Percentiles rank a stretch among this genome's conserved stretches.
Conservation (phyloP, 768 basidiomycete genomes). For the Arthromyces matolae region DNA sequence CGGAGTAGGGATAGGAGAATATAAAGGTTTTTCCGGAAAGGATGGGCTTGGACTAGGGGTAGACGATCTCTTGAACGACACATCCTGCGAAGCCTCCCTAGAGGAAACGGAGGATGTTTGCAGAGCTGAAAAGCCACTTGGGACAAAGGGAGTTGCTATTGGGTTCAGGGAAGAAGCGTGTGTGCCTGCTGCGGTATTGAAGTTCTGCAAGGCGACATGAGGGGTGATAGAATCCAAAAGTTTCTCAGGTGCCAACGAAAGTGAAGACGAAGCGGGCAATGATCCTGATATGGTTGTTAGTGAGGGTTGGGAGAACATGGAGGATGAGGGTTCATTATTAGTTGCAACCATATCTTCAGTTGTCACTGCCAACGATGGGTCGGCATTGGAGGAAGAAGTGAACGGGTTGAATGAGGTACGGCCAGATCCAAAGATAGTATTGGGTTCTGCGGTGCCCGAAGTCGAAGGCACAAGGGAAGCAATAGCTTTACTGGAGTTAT, state of each 20-base stretch:
- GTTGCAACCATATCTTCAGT: neutral
- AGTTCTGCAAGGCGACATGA: too few relatives aligned
- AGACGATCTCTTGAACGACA: constrained; percentile 9
- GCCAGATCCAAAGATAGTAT: constrained; percentile 3
- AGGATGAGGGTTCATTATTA: too few relatives aligned
- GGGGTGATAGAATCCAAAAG: too few relatives aligned
- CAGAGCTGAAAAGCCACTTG: neutral
- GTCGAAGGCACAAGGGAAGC: constrained; percentile 5
- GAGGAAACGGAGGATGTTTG: constrained; percentile 5
- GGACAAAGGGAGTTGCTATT: constrained; percentile 23
- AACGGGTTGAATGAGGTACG: neutral
- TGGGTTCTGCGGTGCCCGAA: neutral
- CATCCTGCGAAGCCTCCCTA: neutral
- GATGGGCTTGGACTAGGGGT: constrained; percentile 17
- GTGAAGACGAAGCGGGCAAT: too few relatives aligned
- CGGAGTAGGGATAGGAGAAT: constrained; percentile 4
- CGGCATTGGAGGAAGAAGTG: neutral
- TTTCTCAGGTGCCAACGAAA: too few relatives aligned
- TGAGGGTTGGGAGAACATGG: too few relatives aligned
- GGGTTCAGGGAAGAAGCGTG: constrained; percentile 15
- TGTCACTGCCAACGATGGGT: neutral
- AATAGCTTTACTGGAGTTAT: constrained; percentile 18
- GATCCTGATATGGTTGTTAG: too few relatives aligned
- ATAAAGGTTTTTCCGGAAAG: constrained; percentile 6
- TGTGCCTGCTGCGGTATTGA: neutral